phyloP scores from a whole-genome alignment of 768 basidiomycete species.

The Termitomyces sp. region DNA sequence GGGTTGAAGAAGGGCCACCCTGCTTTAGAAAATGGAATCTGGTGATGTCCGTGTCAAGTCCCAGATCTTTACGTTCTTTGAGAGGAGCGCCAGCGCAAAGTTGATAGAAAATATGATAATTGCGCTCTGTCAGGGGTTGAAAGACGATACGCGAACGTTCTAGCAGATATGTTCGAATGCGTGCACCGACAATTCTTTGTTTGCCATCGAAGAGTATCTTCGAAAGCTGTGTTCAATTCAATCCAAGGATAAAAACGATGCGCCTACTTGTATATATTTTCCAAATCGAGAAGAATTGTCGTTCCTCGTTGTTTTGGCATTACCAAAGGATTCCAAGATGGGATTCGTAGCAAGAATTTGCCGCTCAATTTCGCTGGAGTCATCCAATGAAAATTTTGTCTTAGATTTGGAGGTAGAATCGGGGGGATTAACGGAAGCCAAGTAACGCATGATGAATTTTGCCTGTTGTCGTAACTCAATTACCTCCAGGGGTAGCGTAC shows the following conservation, averaged over 20 bases:
- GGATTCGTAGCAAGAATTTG: conserved; percentile 99
- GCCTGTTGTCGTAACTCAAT: conserved; percentile 47
- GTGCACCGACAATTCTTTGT: conserved; percentile 96
- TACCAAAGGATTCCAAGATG: conserved; percentile 97
- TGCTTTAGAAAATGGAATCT: conserved; percentile 94
- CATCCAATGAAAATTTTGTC: conserved; percentile 75
- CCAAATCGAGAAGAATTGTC: conserved; percentile 99
- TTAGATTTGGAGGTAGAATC: conserved; percentile 57
- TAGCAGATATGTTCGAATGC: conserved; percentile 97
- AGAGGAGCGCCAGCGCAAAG: conserved; percentile 94
- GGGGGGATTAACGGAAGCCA: conserved; percentile 94
- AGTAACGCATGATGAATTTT: conserved; percentile 99
- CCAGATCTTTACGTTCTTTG: conserved; percentile 94
- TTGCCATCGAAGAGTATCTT: conserved; percentile 96
- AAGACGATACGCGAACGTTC: conserved; percentile 98
- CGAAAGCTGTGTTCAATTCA: conserved; percentile 3
- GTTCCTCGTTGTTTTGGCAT: conserved; percentile 98
- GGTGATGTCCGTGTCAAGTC: conserved; percentile 78
- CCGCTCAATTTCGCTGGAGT: conserved; percentile 91
- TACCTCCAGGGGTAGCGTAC: neutral
- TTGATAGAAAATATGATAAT: conserved; percentile 99
- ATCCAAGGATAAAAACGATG: conserved; percentile 1
- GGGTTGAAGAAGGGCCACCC: conserved; percentile 84
- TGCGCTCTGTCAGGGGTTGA: conserved; percentile 94
- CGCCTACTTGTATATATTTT: conserved; percentile 94